These are phyloP conservation scores for Cytidiella melzeri DNA, from an alignment of 768 basidiomycete genomes.

Conservation along the genomic window DNA sequence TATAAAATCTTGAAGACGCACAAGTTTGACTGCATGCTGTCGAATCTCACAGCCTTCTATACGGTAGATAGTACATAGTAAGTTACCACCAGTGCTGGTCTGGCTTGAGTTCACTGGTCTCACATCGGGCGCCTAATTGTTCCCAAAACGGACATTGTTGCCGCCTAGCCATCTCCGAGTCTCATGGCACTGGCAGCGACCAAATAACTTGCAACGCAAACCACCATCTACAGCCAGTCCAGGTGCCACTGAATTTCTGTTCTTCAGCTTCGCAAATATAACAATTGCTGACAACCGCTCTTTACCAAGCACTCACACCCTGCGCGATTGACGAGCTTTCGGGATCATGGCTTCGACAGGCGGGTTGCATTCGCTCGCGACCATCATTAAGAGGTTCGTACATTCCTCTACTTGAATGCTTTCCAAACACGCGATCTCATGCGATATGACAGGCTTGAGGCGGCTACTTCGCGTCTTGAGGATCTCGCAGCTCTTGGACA, in stretches of 20 bases:
- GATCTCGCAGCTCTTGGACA: slow-evolving; percentile 61
- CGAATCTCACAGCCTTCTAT: too few relatives aligned
- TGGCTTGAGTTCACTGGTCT: too few relatives aligned
- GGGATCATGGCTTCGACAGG: slow-evolving; percentile 19
- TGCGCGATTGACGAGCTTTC: not conserved
- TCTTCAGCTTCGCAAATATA: too few relatives aligned
- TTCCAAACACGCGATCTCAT: not conserved
- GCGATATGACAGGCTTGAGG: slow-evolving; percentile 60
- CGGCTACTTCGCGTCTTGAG: slow-evolving; percentile 90
- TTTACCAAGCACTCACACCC: too few relatives aligned
- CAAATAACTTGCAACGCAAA: not conserved
- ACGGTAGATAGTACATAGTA: too few relatives aligned
- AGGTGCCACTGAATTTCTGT: too few relatives aligned
- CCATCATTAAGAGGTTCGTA: slow-evolving; percentile 72
- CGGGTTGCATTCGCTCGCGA: slow-evolving; percentile 70
- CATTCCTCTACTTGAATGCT: not conserved
- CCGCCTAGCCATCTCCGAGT: not conserved
- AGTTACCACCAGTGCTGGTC: too few relatives aligned
- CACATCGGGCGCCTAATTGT: not conserved
- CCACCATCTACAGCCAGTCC: not conserved
- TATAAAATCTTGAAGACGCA: too few relatives aligned
- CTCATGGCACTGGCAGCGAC: not conserved
- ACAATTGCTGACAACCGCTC: too few relatives aligned
- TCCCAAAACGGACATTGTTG: not conserved
- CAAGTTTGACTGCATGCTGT: too few relatives aligned